phyloP scores from a whole-genome alignment of 306 rosid species.

The Luffa aegyptiaca region DNA sequence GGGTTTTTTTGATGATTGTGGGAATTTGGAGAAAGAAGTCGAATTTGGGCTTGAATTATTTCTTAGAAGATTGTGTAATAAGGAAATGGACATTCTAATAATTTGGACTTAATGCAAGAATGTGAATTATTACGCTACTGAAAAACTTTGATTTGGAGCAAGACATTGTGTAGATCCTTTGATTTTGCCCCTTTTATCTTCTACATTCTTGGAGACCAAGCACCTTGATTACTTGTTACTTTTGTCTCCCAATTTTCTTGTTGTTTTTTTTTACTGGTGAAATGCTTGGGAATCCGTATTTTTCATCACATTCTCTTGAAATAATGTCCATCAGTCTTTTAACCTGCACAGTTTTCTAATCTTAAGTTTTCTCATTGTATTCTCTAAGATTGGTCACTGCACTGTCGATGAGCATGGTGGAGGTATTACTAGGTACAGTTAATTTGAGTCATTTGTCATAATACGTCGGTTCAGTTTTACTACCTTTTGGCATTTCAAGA shows the following conservation, averaged over 20 bases:
- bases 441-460: not conserved
- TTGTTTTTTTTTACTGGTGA: not conserved
- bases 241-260: not conserved
- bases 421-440: not conserved
- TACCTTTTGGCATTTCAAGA: not conserved
- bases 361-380: not conserved
- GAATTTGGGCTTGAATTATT: not conserved
- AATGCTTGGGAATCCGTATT: not conserved
- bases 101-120: not conserved
- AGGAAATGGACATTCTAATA: not conserved
- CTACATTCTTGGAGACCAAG: not conserved
- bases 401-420: not conserved
- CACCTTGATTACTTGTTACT: not conserved
- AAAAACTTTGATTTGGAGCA: not conserved
- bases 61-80: not conserved
- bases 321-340: not conserved
- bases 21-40: not conserved
- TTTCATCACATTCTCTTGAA: not conserved
- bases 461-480: not conserved
- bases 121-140: not conserved
- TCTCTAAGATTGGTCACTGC: not conserved
- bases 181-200: not conserved
- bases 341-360: not conserved
- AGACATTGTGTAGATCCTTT: conserved; percentile 1
- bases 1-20: not conserved